Base-by-base conservation (phyloP, 139 green algal species). In the Closterium sp. region DNA sequence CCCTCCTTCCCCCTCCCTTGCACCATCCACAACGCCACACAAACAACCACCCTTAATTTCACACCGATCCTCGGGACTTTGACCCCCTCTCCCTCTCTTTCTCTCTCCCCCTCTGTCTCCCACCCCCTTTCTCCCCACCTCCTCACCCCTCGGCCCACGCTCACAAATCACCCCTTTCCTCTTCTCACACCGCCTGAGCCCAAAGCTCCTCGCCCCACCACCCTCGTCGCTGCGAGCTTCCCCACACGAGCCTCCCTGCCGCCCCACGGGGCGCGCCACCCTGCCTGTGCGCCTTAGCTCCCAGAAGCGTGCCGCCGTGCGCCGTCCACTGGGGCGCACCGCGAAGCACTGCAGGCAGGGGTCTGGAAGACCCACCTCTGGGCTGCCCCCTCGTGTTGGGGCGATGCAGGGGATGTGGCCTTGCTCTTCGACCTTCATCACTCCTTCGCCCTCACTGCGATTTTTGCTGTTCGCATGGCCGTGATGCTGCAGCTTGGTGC, bases 101-200 rank as follows among this genome's bases (percentile, higher is more conserved):
- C 89, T 33, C 86, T 89, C 86, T 89, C 86, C 30, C 86, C 25
- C 86, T 16, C 86, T 89, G 16, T 3, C 34, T 66, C 38, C 38
- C 16, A 66, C 3, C 38, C 38, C 38, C 3, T 10, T 6, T 66
- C 38, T 66, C 38, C 38, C 38, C 38, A 66, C 3, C 2, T 66
- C 9, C 38, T 66, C 38, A 66, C 3, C 38, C 38, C 38, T 66
- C 38, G 38, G 38, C 38, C 38, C 38, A 66, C 38, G 16, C 38
- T 16, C 38, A 66, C 16, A 8, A 6, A 21, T 1, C 38, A 66
- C 43, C 43, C 12, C 43, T 69, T 69, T 69, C 36, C n/a, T 84
- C 86, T 21, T 89, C 86, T 89, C 33, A 9, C 86, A 69, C 86
- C 86, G n/a, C 25, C 25, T 23, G 21, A 33, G 21, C 4, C 81